Base-by-base conservation (phyloP, 73 alveolate species). In the Diophrys sp. region DNA sequence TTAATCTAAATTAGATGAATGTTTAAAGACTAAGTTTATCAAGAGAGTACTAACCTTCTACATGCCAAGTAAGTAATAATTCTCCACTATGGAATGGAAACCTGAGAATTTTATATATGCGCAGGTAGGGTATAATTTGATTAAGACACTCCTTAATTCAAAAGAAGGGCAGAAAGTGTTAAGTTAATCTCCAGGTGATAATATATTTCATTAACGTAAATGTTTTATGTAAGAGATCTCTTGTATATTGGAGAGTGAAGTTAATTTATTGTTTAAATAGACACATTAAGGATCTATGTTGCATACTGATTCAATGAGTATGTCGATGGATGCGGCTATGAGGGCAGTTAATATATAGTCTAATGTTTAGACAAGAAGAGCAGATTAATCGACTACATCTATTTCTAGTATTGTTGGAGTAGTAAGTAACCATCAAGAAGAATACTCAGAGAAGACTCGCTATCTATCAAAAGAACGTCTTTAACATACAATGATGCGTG, bases 41-140 rank as follows among this genome's bases (percentile, higher is more conserved):
- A 86, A 86, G 87, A 44, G 93, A 74, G 31, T 86, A 1, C 77
- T 86, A 0, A 86, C 79, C 71, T 86, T 86, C 79, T 86, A 71
- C 70, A 76, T 86, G 81, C 93, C 93, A 0, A 56, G 80, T n/a
- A 86, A 86, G 75, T 31, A 78, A 31, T 74, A 69, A n/a, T 86
- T 86, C 57, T 76, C 74, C 32, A 68, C 66, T 29, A 44, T 86
- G 79, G 84, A 71, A 56, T 86, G 87, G 82, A 79, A 68, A 56
- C 82, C 79, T 5, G 93, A 86, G 27, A 86, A 86, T 67, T 74
- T 86, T 29, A 55, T 74, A 1, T 86, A 73, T 67, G 89, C 93
- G 1, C 75, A 86, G 44, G 87, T 85, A 1, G 93, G 93, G 1
- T 86, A 86, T 57, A 74, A 86, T 66, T 69, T 86, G 31, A 73